Base-by-base conservation (phyloP, 768 basidiomycete genomes). In the Mycena vulgaris region DNA sequence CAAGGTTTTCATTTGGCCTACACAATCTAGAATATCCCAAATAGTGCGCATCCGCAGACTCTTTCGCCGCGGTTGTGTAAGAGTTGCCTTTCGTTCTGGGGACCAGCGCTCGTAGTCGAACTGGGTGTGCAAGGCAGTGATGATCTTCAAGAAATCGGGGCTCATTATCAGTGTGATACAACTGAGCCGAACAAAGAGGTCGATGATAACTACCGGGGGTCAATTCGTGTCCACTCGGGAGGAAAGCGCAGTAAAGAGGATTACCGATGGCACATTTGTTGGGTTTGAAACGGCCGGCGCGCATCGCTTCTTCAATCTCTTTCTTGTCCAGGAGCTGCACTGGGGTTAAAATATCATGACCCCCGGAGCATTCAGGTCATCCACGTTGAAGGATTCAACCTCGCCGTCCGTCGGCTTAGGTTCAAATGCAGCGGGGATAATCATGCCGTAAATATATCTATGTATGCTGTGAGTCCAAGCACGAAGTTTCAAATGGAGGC, bases 361-460 rank as follows among this genome's bases (percentile, higher is more conserved):
- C 10, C 14, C 5, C 23, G 23, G 33, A 11, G 75, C 86, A 59
- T 63, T n/a, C n/a, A n/a, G n/a, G n/a, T n/a, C n/a, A n/a, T n/a
- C n/a, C n/a, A 96, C 96, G 83, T 95, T 90, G 74, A 99, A 99
- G 1, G 88, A 92, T 77, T 98, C 96, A 2, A 98, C 98, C 78
- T 99, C 98, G 28, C 95, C 96, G 73, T 99, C 98, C 23, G 89
- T 84, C 0, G 96, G 95, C 59, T 85, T 85, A 8, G 95, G 95
- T 53, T 84, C 83, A 71, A 93, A 89, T 21, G 85, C 80, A 17
- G 83, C 79, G 21, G 86, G 95, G 25, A 98, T 87, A 55, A 81
- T 79, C 55, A 98, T 83, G 75, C 98, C 95, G 75, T 96, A 99
- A 27, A 93, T 83, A 77, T 94, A 96, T 85, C 94, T 95, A n/a